Base-by-base conservation (phyloP, 495 filamentous ascomycete species). In the Podospora bellae-mahoneyi region DNA sequence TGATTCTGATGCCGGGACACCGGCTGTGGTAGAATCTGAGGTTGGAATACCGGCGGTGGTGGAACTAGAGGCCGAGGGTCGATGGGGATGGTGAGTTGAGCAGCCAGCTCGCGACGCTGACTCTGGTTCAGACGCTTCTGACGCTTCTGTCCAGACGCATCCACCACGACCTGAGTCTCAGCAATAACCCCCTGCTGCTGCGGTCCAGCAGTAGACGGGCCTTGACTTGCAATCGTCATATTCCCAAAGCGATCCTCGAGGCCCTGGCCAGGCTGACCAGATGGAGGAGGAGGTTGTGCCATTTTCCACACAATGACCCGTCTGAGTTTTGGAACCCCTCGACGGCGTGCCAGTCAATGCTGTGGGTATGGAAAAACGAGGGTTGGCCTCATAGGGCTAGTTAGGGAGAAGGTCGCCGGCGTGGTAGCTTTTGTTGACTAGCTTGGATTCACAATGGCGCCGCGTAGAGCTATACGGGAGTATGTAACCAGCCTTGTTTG, bases 61-160 rank as follows among this genome's bases (percentile, higher is more conserved):
- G 1, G 66, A 54, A 60, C 60, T 19, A 73, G 68, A 16, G 76
- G 74, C 63, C 81, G 77, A 16, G 77, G 60, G 64, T 86, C 83
- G 56, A 84, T 78, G 15, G 84, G 79, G 61, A 86, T 83, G 4
- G 83, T 81, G 7, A 85, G 63, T 60, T 85, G 80, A 44, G 84
- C 77, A 20, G 80, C 83, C 81, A 83, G 82, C 72, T 84, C 82
- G 60, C 85, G 83, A 61, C 85, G 78, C 66, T 86, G 80, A 5
- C 84, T 83, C 65, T 87, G 85, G 68, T 86, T 87, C 9, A 76
- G 82, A 62, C 84, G 82, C 74, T 81, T 86, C 63, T 74, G 78
- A 34, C 71, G n/a, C 16, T 53, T n/a, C 23, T 58, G 56, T 5
- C 69, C 72, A 4, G 69, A 64, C 18, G 59, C 10, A 13, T 26